phyloP scores from a whole-genome alignment of 257 asterid species.

The Osmanthus fragrans region DNA sequence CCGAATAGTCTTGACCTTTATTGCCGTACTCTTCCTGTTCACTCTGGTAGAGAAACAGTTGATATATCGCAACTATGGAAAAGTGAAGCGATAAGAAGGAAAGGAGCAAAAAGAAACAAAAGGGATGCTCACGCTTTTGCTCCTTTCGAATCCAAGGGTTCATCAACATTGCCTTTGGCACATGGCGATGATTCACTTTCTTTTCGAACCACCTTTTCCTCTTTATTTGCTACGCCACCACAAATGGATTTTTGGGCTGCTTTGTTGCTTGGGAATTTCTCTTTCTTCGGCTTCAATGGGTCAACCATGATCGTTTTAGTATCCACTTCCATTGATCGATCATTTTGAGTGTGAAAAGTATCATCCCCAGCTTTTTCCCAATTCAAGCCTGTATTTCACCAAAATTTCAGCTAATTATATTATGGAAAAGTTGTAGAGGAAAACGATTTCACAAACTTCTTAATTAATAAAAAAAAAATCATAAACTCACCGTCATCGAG shows the following conservation, averaged over 20 bases:
- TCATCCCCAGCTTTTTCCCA: slow-evolving; percentile 37
- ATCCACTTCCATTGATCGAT: slow-evolving; percentile 31
- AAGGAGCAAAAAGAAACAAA: slow-evolving; percentile 7
- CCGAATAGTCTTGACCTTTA: slow-evolving; percentile 34
- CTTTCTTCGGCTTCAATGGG: slow-evolving; percentile 32
- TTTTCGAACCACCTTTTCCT: slow-evolving; percentile 41
- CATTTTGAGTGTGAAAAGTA: slow-evolving; percentile 31
- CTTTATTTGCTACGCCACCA: slow-evolving; percentile 41
- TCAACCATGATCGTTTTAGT: slow-evolving; percentile 35
- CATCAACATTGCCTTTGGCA: slow-evolving; percentile 53
- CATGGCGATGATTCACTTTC: slow-evolving; percentile 44
- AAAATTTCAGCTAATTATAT: slow-evolving; percentile 29
- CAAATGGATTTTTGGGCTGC: slow-evolving; percentile 29
- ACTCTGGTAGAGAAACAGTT: slow-evolving; percentile 24
- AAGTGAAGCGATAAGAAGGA: neutral
- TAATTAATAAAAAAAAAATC: neutral
- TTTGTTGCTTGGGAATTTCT: slow-evolving; percentile 36
- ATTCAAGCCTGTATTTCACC: slow-evolving; percentile 43
- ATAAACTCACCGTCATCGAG: slow-evolving; percentile 29
- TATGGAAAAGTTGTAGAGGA: slow-evolving; percentile 19
- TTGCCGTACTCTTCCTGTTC: slow-evolving; percentile 43
- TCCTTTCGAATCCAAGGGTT: slow-evolving; percentile 46
- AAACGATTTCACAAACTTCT: slow-evolving; percentile 13
- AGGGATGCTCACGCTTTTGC: slow-evolving; percentile 61
- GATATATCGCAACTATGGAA: neutral